These are phyloP conservation scores for Rhododendron ovatum DNA, from an alignment of 148 eudicot genomes.

Conservation along the genomic window DNA sequence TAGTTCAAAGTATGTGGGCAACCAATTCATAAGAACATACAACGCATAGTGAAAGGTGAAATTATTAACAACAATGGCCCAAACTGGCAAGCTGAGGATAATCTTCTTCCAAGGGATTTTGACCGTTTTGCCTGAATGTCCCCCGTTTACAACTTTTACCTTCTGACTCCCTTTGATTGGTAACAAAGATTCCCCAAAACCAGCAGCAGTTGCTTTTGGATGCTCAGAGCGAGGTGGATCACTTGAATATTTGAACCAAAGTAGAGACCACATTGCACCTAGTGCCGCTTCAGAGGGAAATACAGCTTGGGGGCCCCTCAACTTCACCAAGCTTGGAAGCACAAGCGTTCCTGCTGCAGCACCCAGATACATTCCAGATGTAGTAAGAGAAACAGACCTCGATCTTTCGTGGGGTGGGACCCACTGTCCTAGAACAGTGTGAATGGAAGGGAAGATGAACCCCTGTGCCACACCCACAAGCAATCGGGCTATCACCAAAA, in stretches of 20 bases:
- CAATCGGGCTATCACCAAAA: slow-evolving; percentile 75
- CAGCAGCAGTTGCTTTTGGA: slow-evolving; percentile 88
- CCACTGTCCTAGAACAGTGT: slow-evolving; percentile 26
- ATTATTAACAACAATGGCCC: slow-evolving; percentile 95
- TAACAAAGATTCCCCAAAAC: slow-evolving; percentile 74
- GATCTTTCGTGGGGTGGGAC: slow-evolving; percentile 93
- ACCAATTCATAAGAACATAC: slow-evolving; percentile 94
- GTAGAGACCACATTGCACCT: slow-evolving; percentile 75
- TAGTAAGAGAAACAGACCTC: slow-evolving; percentile 87
- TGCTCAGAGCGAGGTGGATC: slow-evolving; percentile 44
- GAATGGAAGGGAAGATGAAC: slow-evolving; percentile 54
- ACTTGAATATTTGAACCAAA: slow-evolving; percentile 76
- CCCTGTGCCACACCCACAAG: slow-evolving; percentile 94
- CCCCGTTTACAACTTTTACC: slow-evolving; percentile 50
- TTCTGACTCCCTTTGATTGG: slow-evolving; percentile 58
- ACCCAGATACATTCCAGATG: slow-evolving; percentile 93
- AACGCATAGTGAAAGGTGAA: slow-evolving; percentile 91
- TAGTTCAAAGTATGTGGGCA: slow-evolving; percentile 85
- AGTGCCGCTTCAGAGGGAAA: slow-evolving; percentile 76
- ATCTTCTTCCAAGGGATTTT: slow-evolving; percentile 82
- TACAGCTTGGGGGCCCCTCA: slow-evolving; percentile 34
- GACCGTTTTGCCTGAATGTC: slow-evolving; percentile 24
- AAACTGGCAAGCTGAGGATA: slow-evolving; percentile 66
- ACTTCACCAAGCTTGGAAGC: slow-evolving; percentile 75
- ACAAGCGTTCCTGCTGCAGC: slow-evolving; percentile 86